Evolutionary conservation across 345 rosid species (phyloP), one percentile per base, ranked within the genome.

Genomic region (Microthlaspi erraticum): DNA sequence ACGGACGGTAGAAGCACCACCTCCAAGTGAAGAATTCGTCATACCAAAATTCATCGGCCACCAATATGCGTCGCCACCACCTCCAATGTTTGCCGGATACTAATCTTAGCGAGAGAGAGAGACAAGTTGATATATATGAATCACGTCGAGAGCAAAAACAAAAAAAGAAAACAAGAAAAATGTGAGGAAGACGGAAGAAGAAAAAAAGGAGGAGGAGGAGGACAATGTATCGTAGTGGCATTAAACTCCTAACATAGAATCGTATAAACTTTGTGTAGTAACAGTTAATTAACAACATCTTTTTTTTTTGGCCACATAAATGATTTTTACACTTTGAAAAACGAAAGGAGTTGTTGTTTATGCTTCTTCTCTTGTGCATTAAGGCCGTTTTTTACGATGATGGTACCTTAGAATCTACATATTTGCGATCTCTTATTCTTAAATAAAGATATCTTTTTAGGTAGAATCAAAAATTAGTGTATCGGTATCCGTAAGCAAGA

Each of bases 41-140:
- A 78, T 90, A 42, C 97, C 97, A 12, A 82, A 86, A 74, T 63
- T 60, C 59, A 45, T 90, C 5, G 97, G 97, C 17, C 81, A 73
- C 66, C 76, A 84, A 32, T 90, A 90, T 73, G 61, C 85, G 4
- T 90, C 97, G 5, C 97, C 97, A 19, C 97, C 97, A 31, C 97
- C 97, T 12, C 97, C 97, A 31, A 62, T 82, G 60, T 77, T 84
- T 72, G 83, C 71, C 17, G 97, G 97, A 71, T 89, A 91, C 74
- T 91, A 82, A 83, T 31, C 16, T 32, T 52, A 71, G 29, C 3
- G 39, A 62, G 29, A 26, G 39, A 62, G 48, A 31, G 53, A 49
- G 11, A 51, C 2, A 51, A 53, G 13, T 49, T 57, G n/a, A 10
- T 68, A n/a, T 68, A n/a, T 3, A 37, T 58, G 66, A 58, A 46